A percentile compares a stretch with the other conserved stretches of the same genome.
These are phyloP conservation scores for Oehlia diaphana DNA, from an alignment of 192 early-diverging fungal genomes.

Conservation along the genomic window DNA sequence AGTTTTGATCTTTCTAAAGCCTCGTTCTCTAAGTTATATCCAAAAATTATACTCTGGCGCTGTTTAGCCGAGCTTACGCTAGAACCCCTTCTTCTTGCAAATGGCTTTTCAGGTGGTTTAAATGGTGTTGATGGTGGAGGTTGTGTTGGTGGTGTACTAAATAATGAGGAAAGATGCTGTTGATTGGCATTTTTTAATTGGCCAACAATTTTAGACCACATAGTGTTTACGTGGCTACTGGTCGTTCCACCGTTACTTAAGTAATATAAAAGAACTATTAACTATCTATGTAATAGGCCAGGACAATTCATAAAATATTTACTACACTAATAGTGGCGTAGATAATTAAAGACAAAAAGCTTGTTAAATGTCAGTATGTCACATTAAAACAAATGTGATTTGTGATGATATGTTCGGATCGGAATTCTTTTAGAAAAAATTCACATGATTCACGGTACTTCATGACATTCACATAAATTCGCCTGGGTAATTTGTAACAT, in stretches of 20 bases:
- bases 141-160: neutral
- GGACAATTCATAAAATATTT: too few relatives aligned
- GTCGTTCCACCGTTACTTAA: slow-evolving; percentile 10
- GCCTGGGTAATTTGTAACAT: too few relatives aligned
- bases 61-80: slow-evolving; percentile 6
- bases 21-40: neutral
- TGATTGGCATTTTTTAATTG: slow-evolving; percentile 22
- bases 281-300: neutral
- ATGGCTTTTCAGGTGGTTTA: neutral
- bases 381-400: too few relatives aligned
- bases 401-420: too few relatives aligned
- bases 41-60: neutral
- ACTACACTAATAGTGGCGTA: too few relatives aligned
- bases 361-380: too few relatives aligned
- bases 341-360: too few relatives aligned
- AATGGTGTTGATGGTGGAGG: neutral
- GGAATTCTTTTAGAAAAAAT: too few relatives aligned
- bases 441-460: too few relatives aligned
- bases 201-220: slow-evolving; percentile 31
- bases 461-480: too few relatives aligned
- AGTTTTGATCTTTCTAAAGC: neutral
- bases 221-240: slow-evolving; percentile 1
- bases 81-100: slow-evolving; percentile 5
- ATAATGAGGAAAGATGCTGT: slow-evolving; percentile 10
- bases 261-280: neutral